Conservation (phyloP, 352 stramenopile genomes). For the Paralagenidium karlingii region DNA sequence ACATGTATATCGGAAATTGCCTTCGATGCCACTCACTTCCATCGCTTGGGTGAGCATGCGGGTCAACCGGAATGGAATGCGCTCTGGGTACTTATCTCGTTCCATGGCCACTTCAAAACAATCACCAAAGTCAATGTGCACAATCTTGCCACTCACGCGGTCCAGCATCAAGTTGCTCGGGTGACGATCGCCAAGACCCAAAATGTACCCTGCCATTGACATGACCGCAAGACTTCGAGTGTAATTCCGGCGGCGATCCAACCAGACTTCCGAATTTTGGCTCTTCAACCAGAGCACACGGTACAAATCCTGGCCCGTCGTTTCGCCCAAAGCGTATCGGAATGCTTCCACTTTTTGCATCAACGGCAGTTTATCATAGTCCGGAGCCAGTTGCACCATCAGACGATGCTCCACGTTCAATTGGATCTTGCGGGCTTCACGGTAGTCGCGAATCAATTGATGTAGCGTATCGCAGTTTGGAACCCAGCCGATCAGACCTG, state of each 20-base stretch:
- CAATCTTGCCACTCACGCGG: constrained; percentile 95
- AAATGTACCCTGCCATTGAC: constrained; percentile 99
- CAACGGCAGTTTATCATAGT: constrained; percentile 98
- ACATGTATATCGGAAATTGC: constrained; percentile 98
- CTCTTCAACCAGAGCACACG: constrained; percentile 99
- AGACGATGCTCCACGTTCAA: constrained; percentile 95
- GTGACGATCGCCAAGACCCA: constrained; percentile 99
- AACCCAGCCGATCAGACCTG: constrained; percentile 98
- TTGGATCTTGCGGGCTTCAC: constrained; percentile 87
- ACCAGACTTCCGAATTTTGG: constrained; percentile 98
- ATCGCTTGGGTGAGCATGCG: constrained; percentile 98
- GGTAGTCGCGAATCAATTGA: constrained; percentile 96
- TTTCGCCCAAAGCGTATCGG: constrained; percentile 87
- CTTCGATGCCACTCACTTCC: constrained; percentile 99
- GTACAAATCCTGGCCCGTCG: constrained; percentile 95
- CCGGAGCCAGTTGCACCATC: constrained; percentile 94
- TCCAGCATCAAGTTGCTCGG: constrained; percentile 99
- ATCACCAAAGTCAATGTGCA: constrained; percentile 99
- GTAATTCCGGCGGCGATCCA: constrained; percentile 97
- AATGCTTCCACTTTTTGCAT: constrained; percentile 99
- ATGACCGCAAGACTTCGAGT: constrained; percentile 99
- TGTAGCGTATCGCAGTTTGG: constrained; percentile 99
- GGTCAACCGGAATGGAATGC: constrained; percentile 99
- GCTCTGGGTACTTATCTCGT: constrained; percentile 99
- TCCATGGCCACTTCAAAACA: constrained; percentile 99